Conservation (phyloP, 2,329 filamentous ascomycete genomes). For the Pseudogymnoascus sp. region DNA sequence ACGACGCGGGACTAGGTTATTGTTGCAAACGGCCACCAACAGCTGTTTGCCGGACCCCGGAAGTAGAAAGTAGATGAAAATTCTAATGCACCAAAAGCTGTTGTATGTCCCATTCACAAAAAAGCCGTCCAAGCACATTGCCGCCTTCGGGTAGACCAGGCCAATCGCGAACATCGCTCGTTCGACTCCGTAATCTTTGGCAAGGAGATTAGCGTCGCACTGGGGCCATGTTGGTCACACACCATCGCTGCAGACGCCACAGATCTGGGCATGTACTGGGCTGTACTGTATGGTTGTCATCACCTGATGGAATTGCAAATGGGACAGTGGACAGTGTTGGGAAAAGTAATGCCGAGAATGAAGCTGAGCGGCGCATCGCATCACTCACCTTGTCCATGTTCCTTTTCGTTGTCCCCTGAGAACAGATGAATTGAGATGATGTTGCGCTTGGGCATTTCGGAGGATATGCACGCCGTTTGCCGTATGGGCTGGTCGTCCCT, state of each 20-base stretch:
- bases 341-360: too few relatives aligned
- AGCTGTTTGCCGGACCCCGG: too few relatives aligned
- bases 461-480: background rate
- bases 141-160: background rate
- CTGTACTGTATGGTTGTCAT: too few relatives aligned
- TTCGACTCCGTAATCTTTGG: background rate
- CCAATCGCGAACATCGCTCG: background rate
- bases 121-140: background rate
- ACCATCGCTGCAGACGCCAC: background rate
- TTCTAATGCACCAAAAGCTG: background rate
- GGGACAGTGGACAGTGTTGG: too few relatives aligned
- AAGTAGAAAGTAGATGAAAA: background rate
- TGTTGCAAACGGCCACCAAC: background rate
- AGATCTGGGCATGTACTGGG: background rate
- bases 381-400: background rate
- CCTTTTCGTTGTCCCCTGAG: background rate
- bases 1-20: background rate
- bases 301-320: too few relatives aligned
- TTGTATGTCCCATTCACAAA: background rate
- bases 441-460: background rate
- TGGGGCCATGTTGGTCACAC: background rate
- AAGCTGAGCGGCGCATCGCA: too few relatives aligned
- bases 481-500: background rate
- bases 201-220: background rate
- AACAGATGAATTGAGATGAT: background rate